Base-by-base conservation (phyloP, 768 basidiomycete species). In the Agaricus bisporus region DNA sequence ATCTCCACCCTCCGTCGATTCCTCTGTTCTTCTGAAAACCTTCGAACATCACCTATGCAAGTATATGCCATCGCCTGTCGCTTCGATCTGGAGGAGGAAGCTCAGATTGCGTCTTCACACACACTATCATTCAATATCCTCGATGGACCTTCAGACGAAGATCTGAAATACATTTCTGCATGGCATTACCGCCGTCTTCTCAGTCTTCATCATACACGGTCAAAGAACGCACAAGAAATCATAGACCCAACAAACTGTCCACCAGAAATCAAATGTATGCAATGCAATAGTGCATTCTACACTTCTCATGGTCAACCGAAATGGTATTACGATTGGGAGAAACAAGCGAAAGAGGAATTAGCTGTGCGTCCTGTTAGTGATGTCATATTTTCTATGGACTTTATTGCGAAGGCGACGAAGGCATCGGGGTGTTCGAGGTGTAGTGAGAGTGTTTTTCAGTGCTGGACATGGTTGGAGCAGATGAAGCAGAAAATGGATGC, bases 11-110 rank as follows among this genome's bases (percentile, higher is more conserved):
- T 89, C n/a, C 79, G 83, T 48, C 67, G 63, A 41, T 63, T 74
- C 22, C 77, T 88, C 35, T 58, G 83, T 14, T 73, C 79, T 0
- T 71, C 77, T 6, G 63, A 62, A 10, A 85, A 82, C 63, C 63
- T 83, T 15, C 58, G 66, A 35, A 59, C 67, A 12, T 71, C 70
- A 11, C 82, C 88, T 8, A 71, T 74, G 12, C 80, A 83, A 12
- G 83, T 88, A 1, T 90, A 84, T 59, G 85, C 86, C 25, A 80
- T 88, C 39, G 85, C 88, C 1, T 80, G 78, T 54, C 80, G 82
- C 4, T 82, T 77, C 53, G 81, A 82, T 18, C 66, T 89, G 14
- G 78, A 83, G 42, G 76, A 80, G 28, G 86, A 87, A 62, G 80
- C 82, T 10, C 72, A 73, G 54, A 61, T 79, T 43, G 85, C 86